Conservation (phyloP, 257 asterid species). For the Gentiana straminea region DNA sequence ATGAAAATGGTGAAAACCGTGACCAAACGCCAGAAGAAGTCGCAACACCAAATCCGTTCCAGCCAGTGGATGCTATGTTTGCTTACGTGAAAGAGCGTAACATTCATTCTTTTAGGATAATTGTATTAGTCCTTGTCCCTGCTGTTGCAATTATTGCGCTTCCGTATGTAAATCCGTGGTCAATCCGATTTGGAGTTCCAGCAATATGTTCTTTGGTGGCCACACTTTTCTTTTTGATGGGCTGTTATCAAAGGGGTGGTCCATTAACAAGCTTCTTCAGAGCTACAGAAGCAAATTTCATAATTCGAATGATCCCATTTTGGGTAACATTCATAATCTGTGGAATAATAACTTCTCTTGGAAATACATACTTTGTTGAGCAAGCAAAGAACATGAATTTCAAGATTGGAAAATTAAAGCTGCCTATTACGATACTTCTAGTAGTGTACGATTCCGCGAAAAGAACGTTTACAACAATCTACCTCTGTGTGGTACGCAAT, state of each 20-base stretch:
- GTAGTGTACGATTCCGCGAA: slow-evolving; percentile 5
- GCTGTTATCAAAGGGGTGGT: slow-evolving; percentile 29
- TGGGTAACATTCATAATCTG: slow-evolving; percentile 28
- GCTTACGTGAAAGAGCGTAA: background rate
- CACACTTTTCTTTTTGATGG: slow-evolving; percentile 21
- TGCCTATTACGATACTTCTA: slow-evolving; percentile 24
- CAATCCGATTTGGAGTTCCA: slow-evolving; percentile 37
- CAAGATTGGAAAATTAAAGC: slow-evolving; percentile 16
- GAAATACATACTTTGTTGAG: slow-evolving; percentile 36
- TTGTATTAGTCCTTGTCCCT: slow-evolving; percentile 9
- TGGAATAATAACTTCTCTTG: slow-evolving; percentile 25
- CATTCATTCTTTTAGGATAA: background rate
- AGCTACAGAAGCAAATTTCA: slow-evolving; percentile 12
- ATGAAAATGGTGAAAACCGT: background rate
- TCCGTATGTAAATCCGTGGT: slow-evolving; percentile 49
- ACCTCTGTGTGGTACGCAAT: background rate
- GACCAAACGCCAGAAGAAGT: background rate
- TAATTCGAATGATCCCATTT: slow-evolving; percentile 26
- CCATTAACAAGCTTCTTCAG: slow-evolving; percentile 35
- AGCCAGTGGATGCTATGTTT: slow-evolving; percentile 11
- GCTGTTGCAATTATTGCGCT: slow-evolving; percentile 31
- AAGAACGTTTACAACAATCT: background rate
- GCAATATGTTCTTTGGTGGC: slow-evolving; percentile 34
- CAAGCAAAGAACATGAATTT: slow-evolving; percentile 26
- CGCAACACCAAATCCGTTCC: slow-evolving; percentile 11